These are phyloP conservation scores for Claviceps fusiformis DNA, from an alignment of 2,329 filamentous ascomycete species.

Conservation along the genomic window DNA sequence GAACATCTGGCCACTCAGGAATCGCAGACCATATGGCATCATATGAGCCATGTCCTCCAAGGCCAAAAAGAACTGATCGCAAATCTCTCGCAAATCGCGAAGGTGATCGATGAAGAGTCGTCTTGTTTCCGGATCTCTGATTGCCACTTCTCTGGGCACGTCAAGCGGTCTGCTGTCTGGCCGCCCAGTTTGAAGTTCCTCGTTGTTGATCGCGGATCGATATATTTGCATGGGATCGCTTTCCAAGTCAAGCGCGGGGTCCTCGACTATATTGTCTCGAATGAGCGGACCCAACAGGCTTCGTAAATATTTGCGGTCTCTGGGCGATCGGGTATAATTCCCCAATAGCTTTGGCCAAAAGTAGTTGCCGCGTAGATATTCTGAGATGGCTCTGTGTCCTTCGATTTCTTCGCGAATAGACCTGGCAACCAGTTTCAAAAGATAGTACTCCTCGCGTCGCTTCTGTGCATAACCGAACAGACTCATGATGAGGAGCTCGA, in stretches of 20 bases:
- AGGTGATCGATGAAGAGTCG: slow-evolving; percentile 89
- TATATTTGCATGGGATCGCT: slow-evolving; percentile 98
- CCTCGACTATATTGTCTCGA: slow-evolving; percentile 84
- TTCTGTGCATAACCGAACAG: slow-evolving; percentile 97
- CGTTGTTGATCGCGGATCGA: slow-evolving; percentile 87
- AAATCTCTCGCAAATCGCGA: slow-evolving; percentile 85
- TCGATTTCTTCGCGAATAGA: slow-evolving; percentile 82
- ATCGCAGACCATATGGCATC: slow-evolving; percentile 88
- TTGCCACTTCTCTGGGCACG: slow-evolving; percentile 83
- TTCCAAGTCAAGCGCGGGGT: slow-evolving; percentile 80
- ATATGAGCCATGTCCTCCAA: slow-evolving; percentile 73
- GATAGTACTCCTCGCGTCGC: slow-evolving; percentile 88
- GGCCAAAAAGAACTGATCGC: slow-evolving; percentile 72
- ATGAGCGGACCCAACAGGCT: slow-evolving; percentile 76
- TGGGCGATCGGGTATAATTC: slow-evolving; percentile 81
- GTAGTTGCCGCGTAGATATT: slow-evolving; percentile 78
- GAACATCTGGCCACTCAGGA: slow-evolving; percentile 75
- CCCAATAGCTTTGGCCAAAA: slow-evolving; percentile 83
- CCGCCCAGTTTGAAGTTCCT: slow-evolving; percentile 82
- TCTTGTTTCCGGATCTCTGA: slow-evolving; percentile 85
- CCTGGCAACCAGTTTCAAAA: slow-evolving; percentile 73
- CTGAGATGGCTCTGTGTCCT: slow-evolving; percentile 56
- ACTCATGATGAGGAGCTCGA: slow-evolving; percentile 90
- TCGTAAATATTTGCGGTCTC: slow-evolving; percentile 83
- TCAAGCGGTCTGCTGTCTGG: slow-evolving; percentile 71